Conservation (phyloP, 2,329 filamentous ascomycete genomes). For the Aspergillus sp. region DNA sequence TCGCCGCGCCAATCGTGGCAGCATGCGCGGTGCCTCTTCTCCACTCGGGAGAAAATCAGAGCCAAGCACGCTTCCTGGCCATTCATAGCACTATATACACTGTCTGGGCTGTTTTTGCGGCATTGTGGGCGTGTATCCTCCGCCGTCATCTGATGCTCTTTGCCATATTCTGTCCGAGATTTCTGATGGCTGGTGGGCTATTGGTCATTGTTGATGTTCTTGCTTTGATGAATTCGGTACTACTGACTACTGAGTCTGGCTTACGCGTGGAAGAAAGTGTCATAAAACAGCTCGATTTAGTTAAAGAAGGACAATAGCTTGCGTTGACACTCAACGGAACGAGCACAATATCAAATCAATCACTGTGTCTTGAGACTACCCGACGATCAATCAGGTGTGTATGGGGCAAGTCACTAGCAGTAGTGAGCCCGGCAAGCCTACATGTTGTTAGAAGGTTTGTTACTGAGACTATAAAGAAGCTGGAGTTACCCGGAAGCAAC, state of each 20-base stretch:
- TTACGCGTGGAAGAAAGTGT: too few species aligned
- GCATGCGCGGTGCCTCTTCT: constrained; percentile 76
- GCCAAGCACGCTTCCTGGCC: constrained; percentile 57
- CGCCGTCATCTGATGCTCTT: constrained; percentile 94
- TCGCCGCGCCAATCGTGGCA: constrained; percentile 81
- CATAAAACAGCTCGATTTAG: neutral
- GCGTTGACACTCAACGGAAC: constrained; percentile 1
- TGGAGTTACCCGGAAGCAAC: neutral
- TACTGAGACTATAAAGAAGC: neutral
- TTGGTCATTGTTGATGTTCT: constrained; percentile 4
- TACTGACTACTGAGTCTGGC: neutral
- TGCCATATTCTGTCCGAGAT: constrained; percentile 85
- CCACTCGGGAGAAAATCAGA: constrained; percentile 47
- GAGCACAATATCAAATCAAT: neutral
- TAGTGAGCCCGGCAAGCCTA: constrained; percentile 9
- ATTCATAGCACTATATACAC: constrained; percentile 75
- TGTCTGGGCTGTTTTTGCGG: constrained; percentile 67
- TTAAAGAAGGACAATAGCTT: constrained; percentile 1
- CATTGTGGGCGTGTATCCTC: constrained; percentile 83
- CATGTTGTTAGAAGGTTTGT: neutral
- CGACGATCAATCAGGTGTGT: neutral
- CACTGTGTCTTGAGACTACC: neutral
- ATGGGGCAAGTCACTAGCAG: neutral
- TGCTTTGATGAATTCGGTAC: neutral
- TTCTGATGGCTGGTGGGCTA: constrained; percentile 64